Evolutionary conservation across 306 rosid genomes (phyloP).

Genomic region (Spatholobus suberectus): DNA sequence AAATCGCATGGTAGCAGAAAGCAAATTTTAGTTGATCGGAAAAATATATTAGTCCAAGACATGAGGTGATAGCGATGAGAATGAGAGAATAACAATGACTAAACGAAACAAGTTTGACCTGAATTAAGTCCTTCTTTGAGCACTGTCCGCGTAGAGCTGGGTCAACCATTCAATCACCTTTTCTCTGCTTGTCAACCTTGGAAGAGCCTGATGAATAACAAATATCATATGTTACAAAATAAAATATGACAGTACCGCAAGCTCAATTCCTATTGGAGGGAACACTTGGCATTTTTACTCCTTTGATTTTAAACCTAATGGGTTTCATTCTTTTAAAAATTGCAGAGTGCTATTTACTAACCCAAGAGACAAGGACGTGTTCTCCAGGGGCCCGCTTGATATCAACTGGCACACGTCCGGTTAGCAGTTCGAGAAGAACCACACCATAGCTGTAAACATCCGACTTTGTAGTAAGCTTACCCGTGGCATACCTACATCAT

Average conservation of each 20-base stretch:
- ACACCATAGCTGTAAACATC: slow-evolving; percentile 96
- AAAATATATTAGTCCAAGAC: slow-evolving; percentile 7
- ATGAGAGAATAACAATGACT: too few species aligned
- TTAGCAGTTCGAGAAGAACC: slow-evolving; percentile 88
- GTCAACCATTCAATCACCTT: slow-evolving; percentile 88
- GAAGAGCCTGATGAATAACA: slow-evolving; percentile 78
- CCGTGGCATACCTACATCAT: slow-evolving; percentile 78
- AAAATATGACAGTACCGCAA: background rate
- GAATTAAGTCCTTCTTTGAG: slow-evolving; percentile 90
- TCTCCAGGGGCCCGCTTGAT: slow-evolving; percentile 81
- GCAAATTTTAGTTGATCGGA: slow-evolving; percentile 9
- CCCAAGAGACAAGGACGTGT: slow-evolving; percentile 97
- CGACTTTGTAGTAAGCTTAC: slow-evolving; percentile 91
- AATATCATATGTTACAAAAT: background rate
- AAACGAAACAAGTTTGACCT: slow-evolving; percentile 55
- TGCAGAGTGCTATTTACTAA: slow-evolving; percentile 47
- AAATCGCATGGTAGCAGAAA: slow-evolving; percentile 11
- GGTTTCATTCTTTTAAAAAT: background rate
- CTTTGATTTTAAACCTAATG: slow-evolving; percentile 6
- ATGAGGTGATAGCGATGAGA: slow-evolving; percentile 16
- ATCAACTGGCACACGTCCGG: slow-evolving; percentile 93
- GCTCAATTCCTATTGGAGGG: background rate
- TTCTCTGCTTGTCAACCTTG: slow-evolving; percentile 87
- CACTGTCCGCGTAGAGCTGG: slow-evolving; percentile 79
- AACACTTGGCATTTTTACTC: background rate